Conservation (phyloP, 805 yeast species). For the Ogataea populi-albae region DNA sequence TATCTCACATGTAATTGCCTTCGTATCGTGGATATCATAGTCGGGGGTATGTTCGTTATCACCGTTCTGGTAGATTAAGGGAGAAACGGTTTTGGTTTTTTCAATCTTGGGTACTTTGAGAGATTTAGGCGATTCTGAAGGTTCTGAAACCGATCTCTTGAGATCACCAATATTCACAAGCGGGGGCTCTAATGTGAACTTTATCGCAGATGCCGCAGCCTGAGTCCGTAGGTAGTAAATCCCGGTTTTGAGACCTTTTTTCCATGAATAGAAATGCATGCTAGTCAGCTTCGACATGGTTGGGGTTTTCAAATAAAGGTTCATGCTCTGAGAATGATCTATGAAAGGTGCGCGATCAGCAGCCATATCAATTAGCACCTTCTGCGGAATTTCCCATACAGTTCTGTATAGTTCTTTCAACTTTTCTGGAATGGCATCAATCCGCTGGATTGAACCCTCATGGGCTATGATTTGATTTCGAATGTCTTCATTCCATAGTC, state of each 20-base stretch:
- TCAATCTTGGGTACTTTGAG: no score
- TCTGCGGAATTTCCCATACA: constrained; percentile 95
- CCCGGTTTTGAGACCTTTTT: constrained; percentile 96
- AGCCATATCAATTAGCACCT: constrained; percentile 80
- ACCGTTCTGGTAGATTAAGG: no score
- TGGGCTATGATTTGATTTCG: constrained; percentile 71
- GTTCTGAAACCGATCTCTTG: constrained; percentile 17
- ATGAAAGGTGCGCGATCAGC: constrained; percentile 71
- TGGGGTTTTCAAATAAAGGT: constrained; percentile 82
- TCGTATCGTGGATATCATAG: constrained; percentile 17
- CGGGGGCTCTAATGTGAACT: constrained; percentile 68
- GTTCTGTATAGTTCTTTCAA: constrained; percentile 82
- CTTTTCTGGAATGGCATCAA: constrained; percentile 70
- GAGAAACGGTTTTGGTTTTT: no score
- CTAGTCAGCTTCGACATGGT: constrained; percentile 95
- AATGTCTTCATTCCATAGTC: constrained; percentile 78
- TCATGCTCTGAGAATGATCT: constrained; percentile 92
- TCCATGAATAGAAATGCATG: constrained; percentile 99
- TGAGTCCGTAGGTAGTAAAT: constrained; percentile 97
- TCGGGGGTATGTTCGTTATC: no score
- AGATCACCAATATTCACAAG: constrained; percentile 7
- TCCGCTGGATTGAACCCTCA: constrained; percentile 82
- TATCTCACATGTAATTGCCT: constrained; percentile 20
- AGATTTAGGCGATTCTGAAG: no score
- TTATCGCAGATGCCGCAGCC: constrained; percentile 96